Percentiles rank a stretch among this genome's conserved stretches.
Conservation (phyloP, 2,329 filamentous ascomycete genomes). For the Knufia petricola region DNA sequence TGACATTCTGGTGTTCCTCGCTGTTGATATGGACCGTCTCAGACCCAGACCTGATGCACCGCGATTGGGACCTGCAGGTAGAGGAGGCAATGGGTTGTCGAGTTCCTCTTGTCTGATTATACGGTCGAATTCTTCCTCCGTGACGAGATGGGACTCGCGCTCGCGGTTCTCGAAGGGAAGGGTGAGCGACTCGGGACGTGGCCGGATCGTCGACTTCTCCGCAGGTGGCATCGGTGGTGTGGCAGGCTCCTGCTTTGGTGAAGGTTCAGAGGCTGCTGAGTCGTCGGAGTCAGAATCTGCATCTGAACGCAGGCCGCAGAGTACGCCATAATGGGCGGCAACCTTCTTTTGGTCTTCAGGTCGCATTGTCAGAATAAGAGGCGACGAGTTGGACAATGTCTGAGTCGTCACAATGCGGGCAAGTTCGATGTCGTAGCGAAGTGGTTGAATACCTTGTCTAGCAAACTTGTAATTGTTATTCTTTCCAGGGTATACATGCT, state of each 20-base stretch:
- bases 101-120: neutral
- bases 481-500: neutral
- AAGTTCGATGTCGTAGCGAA: no score
- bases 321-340: neutral
- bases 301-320: conserved; percentile 4
- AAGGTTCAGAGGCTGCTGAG: neutral
- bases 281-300: neutral
- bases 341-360: neutral
- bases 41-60: neutral
- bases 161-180: conserved; percentile 7
- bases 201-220: neutral
- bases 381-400: neutral
- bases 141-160: conserved; percentile 3
- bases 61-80: neutral
- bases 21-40: conserved; percentile 7
- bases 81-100: neutral
- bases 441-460: no score
- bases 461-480: no score
- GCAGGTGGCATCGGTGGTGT: neutral
- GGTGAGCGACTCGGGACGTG: conserved; percentile 3
- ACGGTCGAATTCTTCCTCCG: conserved; percentile 6
- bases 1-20: conserved; percentile 3
- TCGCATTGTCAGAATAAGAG: neutral
- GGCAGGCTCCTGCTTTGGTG: neutral
- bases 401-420: no score